Evolutionary conservation across 495 filamentous ascomycete species (phyloP), one percentile per base, ranked within the genome.

Genomic region (Lasiosphaeria miniovina): DNA sequence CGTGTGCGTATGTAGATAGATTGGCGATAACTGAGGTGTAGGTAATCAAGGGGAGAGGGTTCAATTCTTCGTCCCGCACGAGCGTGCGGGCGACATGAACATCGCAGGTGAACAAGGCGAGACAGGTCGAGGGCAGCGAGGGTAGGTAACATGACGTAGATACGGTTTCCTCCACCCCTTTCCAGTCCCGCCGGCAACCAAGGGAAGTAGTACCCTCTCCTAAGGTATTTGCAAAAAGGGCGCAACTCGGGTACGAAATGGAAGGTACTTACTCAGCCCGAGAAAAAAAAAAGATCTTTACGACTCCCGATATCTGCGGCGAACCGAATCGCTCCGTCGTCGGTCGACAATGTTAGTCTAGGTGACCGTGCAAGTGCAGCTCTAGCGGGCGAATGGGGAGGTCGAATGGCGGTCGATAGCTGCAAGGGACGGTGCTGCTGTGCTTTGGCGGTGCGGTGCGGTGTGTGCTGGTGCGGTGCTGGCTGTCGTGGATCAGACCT

Each of bases 191-290:
- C n/a, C n/a, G n/a, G n/a, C n/a, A 24, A 24, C 24, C 24, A 24
- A 24, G 24, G 24, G 24, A 24, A 24, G 24, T 24, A 24, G 24
- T 24, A 24, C 24, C 24, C 24, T 24, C 24, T 24, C 24, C 24
- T 24, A 24, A 2, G 15, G 43, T 11, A 5, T 46, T 46, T 11
- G 11, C 12, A 46, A 11, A 11, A 46, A 46, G 12, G 15, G 43
- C 43, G 15, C 12, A 14, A 46, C 12, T 41, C 38, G 38, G 12
- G 38, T 41, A 8, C 7, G 12, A 41, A 7, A 11, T 11, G 12
- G 43, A 46, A n/a, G 43, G 7, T 46, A 46, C 43, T 46, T 46
- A 46, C 43, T 46, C 43, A 46, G 43, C 11, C 12, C 38, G 38
- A 41, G 38, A 41, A 8, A 3, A 12, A 41, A 41, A 41, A 7